A percentile compares a stretch with the other conserved stretches of the same genome.
These are phyloP conservation scores for Candida maris DNA, from an alignment of 805 yeast species.

Conservation along the genomic window DNA sequence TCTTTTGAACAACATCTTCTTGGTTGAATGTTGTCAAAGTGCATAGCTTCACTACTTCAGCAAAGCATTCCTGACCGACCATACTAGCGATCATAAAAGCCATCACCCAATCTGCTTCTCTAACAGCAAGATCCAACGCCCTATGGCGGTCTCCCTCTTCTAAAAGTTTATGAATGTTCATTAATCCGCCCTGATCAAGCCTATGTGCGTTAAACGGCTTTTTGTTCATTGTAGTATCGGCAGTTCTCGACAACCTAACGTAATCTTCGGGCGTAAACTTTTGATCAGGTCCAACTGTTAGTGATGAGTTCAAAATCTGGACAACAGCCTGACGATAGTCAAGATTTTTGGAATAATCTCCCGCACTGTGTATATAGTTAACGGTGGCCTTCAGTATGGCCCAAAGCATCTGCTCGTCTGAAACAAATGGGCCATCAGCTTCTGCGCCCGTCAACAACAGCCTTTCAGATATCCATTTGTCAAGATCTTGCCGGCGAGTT, in stretches of 20 bases:
- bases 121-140: slow-evolving; percentile 62
- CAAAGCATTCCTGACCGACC: slow-evolving; percentile 50
- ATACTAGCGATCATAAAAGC: slow-evolving; percentile 69
- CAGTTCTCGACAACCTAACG: slow-evolving; percentile 12
- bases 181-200: slow-evolving; percentile 23
- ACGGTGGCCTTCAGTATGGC: slow-evolving; percentile 25
- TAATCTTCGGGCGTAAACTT: slow-evolving; percentile 16
- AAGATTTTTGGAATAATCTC: slow-evolving; percentile 23
- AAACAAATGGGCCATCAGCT: slow-evolving; percentile 13
- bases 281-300: slow-evolving; percentile 16
- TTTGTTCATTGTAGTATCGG: slow-evolving; percentile 7
- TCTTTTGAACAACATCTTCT: slow-evolving; percentile 22
- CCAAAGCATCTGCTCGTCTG: slow-evolving; percentile 27
- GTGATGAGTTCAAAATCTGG: slow-evolving; percentile 39
- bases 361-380: slow-evolving; percentile 20
- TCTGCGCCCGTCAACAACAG: slow-evolving; percentile 18
- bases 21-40: slow-evolving; percentile 16
- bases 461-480: slow-evolving; percentile 57
- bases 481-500: slow-evolving; percentile 62
- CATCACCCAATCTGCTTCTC: slow-evolving; percentile 70
- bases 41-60: slow-evolving; percentile 43
- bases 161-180: slow-evolving; percentile 35
- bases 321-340: slow-evolving; percentile 35
- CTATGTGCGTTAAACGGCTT: slow-evolving; percentile 26
- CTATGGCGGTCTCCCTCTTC: slow-evolving; percentile 62